A percentile compares a stretch with the other conserved stretches of the same genome.
Conservation (phyloP, 2,329 filamentous ascomycete genomes). For the Biscogniauxia sp. region DNA sequence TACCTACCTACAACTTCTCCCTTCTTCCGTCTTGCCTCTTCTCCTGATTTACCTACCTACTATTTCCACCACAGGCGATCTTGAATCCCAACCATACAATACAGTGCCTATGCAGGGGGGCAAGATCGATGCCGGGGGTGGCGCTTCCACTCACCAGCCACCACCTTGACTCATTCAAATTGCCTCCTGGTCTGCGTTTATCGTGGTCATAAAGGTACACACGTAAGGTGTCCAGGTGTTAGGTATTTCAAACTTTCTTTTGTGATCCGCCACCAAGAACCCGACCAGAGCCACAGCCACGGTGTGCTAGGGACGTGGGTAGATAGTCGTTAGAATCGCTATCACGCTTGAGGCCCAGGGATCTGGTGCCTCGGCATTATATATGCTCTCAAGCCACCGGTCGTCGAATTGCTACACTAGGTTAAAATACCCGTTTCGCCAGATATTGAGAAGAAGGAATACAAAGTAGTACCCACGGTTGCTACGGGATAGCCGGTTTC, state of each 20-base stretch:
- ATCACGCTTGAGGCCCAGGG: not conserved
- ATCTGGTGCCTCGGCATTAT: not conserved
- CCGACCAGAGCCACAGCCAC: not conserved
- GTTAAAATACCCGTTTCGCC: too few species aligned
- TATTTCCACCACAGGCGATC: not conserved
- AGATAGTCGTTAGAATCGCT: not conserved
- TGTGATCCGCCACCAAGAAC: not conserved
- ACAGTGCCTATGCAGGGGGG: too few species aligned
- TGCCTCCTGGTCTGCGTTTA: slow-evolving; percentile 5
- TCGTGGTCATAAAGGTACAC: too few species aligned
- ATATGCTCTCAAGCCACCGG: not conserved
- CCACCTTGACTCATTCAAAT: slow-evolving; percentile 19
- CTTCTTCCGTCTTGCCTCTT: not conserved
- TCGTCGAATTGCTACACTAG: not conserved
- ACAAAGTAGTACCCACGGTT: too few species aligned
- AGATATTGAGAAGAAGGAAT: too few species aligned
- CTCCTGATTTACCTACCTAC: not conserved
- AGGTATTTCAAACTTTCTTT: not conserved
- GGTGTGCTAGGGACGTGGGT: not conserved
- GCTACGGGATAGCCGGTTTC: not conserved
- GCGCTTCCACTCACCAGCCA: slow-evolving; percentile 16
- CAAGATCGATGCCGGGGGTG: slow-evolving; percentile 8
- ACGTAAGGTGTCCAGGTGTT: too few species aligned
- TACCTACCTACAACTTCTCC: not conserved
- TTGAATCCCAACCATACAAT: not conserved